Base-by-base conservation (phyloP, 768 basidiomycete species). In the Phlegmacium glaucopus region DNA sequence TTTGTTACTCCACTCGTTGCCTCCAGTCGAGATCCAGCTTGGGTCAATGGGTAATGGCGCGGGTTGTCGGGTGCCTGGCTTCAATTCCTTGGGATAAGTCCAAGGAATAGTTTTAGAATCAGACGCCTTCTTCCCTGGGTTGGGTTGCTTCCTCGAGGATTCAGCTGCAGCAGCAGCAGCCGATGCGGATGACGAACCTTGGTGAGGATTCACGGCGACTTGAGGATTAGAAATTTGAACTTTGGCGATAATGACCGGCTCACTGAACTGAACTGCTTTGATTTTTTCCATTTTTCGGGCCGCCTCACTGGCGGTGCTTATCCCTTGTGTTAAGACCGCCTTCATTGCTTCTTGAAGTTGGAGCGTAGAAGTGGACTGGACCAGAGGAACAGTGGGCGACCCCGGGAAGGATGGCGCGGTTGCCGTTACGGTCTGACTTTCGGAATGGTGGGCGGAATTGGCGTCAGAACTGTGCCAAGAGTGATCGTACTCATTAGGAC, bases 291-390 rank as follows among this genome's bases (percentile, higher is more conserved):
- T 38, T 43, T 51, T 60, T 41, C 57, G 50, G 25, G 63, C 63
- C 18, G 58, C 63, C 47, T 61, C 61, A 49, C 67, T 68, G 9
- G 67, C 65, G 12, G 60, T 58, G 9, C 59, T 60, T 18, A 52
- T 44, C 35, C 58, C 50, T 38, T 57, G 50, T 30, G 51, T 47
- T 36, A 48, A 53, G 4, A 55, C 51, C 46, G 52, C 51, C 18
- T 53, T 45, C 11, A 55, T 57, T 18, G 55, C 56, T 10, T 50
- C 53, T 22, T 22, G 37, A 57, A 55, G 10, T 57, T 54, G 34
- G 55, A 55, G n/a, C n/a, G n/a, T 9, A 55, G 52, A 16, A 61
- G 48, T n/a, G 30, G 61, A 60, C 4, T 58, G 40, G 1, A 46
- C n/a, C 3, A 50, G 59, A 11, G 47, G 51, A 12, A 47, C 40